Conservation (phyloP, 2,329 filamentous ascomycete species). For the Colletotrichum tabaci region DNA sequence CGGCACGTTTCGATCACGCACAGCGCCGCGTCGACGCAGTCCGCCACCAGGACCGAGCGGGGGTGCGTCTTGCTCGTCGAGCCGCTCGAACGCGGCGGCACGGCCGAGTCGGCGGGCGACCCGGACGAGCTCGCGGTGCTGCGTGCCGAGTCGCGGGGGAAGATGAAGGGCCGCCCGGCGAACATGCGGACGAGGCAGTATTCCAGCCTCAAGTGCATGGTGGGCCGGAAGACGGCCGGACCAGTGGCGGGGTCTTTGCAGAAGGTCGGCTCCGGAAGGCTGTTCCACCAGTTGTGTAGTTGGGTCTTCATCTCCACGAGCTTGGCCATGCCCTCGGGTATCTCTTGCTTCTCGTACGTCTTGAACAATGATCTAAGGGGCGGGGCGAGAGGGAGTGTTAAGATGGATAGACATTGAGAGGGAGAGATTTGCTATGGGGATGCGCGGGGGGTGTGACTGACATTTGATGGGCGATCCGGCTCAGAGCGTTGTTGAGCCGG, state of each 20-base stretch:
- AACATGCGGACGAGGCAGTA: slow-evolving; percentile 69
- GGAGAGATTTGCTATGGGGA: too few species aligned
- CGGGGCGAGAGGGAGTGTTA: slow-evolving; percentile 18
- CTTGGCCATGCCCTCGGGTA: slow-evolving; percentile 51
- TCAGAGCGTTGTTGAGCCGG: slow-evolving; percentile 54
- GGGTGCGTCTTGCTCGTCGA: slow-evolving; percentile 47
- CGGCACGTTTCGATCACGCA: slow-evolving; percentile 66
- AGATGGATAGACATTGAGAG: too few species aligned
- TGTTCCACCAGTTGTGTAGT: slow-evolving; percentile 57
- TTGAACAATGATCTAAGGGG: slow-evolving; percentile 52
- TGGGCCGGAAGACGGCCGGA: slow-evolving; percentile 60
- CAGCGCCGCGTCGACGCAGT: slow-evolving; percentile 68
- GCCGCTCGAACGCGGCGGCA: slow-evolving; percentile 42
- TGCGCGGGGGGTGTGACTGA: slow-evolving; percentile 39
- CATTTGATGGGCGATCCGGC: slow-evolving; percentile 57
- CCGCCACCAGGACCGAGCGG: slow-evolving; percentile 60
- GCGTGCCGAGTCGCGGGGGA: slow-evolving; percentile 52
- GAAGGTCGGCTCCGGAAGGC: slow-evolving; percentile 51
- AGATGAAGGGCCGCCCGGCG: slow-evolving; percentile 68
- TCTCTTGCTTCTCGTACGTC: slow-evolving; percentile 51
- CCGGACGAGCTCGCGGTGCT: slow-evolving; percentile 50
- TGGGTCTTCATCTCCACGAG: slow-evolving; percentile 55
- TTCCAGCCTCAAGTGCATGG: slow-evolving; percentile 66
- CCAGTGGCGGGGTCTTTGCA: slow-evolving; percentile 57
- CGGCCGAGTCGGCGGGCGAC: slow-evolving; percentile 47